Evolutionary conservation across 2,329 filamentous ascomycete species (phyloP).

Genomic region (Aureobasidium lini): DNA sequence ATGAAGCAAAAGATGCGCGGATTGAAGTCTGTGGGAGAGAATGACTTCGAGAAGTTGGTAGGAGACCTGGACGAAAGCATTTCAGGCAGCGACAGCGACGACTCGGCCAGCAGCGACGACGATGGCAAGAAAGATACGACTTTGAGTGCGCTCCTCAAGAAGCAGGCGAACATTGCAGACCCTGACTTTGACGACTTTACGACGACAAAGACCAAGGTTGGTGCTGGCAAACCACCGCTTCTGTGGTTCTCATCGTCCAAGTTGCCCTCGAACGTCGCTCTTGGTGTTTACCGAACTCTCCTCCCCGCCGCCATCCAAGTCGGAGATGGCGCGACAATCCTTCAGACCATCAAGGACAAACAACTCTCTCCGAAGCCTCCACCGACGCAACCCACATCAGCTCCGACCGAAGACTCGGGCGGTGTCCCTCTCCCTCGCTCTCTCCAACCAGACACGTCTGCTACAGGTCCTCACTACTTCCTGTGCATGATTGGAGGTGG

Average conservation of each 20-base stretch:
- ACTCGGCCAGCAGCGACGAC: slow-evolving; percentile 59
- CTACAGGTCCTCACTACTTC: slow-evolving; percentile 78
- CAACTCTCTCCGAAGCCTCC: slow-evolving; percentile 60
- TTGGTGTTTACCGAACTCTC: slow-evolving; percentile 79
- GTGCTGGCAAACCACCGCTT: slow-evolving; percentile 62
- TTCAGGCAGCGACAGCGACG: slow-evolving; percentile 70
- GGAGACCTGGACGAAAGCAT: slow-evolving; percentile 83
- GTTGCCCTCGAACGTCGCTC: slow-evolving; percentile 68
- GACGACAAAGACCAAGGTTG: slow-evolving; percentile 40
- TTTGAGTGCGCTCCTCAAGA: slow-evolving; percentile 70
- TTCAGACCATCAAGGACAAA: slow-evolving; percentile 65
- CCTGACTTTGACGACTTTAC: slow-evolving; percentile 40
- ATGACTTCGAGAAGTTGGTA: slow-evolving; percentile 78
- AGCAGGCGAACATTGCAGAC: slow-evolving; percentile 66
- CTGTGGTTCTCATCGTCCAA: slow-evolving; percentile 77
- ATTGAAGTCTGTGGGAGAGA: slow-evolving; percentile 62
- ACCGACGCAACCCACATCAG: slow-evolving; percentile 35
- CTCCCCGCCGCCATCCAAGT: slow-evolving; percentile 67
- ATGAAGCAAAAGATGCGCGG: slow-evolving; percentile 83
- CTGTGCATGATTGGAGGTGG: slow-evolving; percentile 98
- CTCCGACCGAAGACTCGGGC: slow-evolving; percentile 42
- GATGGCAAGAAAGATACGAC: slow-evolving; percentile 58
- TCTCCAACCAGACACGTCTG: slow-evolving; percentile 38
- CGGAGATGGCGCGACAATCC: slow-evolving; percentile 48
- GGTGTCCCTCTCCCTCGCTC: slow-evolving; percentile 47